Evolutionary conservation across 1,284 basidiomycete species (phyloP).

Genomic region (Psilocybe mexicana): DNA sequence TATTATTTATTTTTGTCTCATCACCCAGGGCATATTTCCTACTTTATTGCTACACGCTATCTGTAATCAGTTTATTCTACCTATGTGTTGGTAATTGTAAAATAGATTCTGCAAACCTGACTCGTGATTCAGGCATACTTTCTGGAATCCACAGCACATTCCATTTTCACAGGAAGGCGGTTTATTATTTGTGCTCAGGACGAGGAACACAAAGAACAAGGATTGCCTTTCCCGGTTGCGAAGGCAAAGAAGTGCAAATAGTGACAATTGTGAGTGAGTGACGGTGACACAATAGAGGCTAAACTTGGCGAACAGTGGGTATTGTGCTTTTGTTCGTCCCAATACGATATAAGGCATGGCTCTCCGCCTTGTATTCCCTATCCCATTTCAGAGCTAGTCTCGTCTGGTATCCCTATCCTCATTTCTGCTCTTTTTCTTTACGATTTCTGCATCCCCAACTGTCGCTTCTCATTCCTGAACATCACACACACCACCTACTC

Average conservation of each 20-base stretch:
- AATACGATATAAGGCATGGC: constrained; percentile 21
- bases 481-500: background rate
- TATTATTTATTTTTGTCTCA: too few relatives aligned
- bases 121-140: background rate
- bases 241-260: too few relatives aligned
- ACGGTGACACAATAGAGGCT: too few relatives aligned
- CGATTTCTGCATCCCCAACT: constrained; percentile 6
- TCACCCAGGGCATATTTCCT: too few relatives aligned
- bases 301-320: constrained; percentile 4
- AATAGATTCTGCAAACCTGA: background rate
- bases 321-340: constrained; percentile 11
- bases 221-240: too few relatives aligned
- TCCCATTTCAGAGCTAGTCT: constrained; percentile 10
- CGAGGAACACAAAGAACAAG: too few relatives aligned
- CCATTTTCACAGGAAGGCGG: too few relatives aligned
- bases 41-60: too few relatives aligned
- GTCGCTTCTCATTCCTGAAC: constrained; percentile 4
- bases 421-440: background rate
- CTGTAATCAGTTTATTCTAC: background rate
- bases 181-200: too few relatives aligned
- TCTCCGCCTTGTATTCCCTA: constrained; percentile 9
- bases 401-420: background rate
- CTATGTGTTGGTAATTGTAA: background rate
- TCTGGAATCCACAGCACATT: background rate
- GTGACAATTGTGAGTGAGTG: too few relatives aligned